Percentiles rank a stretch among this genome's conserved stretches.
phyloP scores from a whole-genome alignment of 1,139 yeast species.

The Starmera stellimalicola region DNA sequence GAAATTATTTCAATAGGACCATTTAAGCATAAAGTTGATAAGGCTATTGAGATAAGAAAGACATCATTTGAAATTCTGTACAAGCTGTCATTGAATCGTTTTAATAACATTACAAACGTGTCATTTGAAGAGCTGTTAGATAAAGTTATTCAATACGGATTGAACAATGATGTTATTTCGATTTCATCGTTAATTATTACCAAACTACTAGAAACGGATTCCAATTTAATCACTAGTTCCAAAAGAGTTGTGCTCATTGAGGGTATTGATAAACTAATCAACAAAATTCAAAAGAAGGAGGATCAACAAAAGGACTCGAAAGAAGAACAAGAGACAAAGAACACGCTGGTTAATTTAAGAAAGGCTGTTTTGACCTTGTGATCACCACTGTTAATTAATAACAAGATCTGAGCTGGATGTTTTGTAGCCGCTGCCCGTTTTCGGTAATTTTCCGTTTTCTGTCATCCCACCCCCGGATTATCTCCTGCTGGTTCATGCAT shows the following conservation, averaged over 20 bases:
- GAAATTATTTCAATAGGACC: conserved; percentile 80
- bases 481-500: neutral
- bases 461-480: neutral
- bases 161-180: conserved; percentile 16
- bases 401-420: neutral
- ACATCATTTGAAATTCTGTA: conserved; percentile 65
- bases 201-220: conserved; percentile 18
- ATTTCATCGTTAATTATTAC: conserved; percentile 18
- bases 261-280: conserved; percentile 18
- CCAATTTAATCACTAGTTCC: conserved; percentile 12
- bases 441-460: neutral
- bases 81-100: conserved; percentile 30
- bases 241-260: conserved; percentile 11
- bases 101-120: conserved; percentile 9
- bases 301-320: conserved; percentile 19
- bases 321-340: conserved; percentile 19
- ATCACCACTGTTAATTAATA: neutral
- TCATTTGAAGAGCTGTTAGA: conserved; percentile 17
- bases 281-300: conserved; percentile 17
- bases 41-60: conserved; percentile 68
- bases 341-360: conserved; percentile 14
- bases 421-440: neutral
- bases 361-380: conserved; percentile 10
- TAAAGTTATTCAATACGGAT: conserved; percentile 13
- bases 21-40: conserved; percentile 73